Base-by-base conservation (phyloP, 2,329 filamentous ascomycete species). In the Diaporthe ampelina region DNA sequence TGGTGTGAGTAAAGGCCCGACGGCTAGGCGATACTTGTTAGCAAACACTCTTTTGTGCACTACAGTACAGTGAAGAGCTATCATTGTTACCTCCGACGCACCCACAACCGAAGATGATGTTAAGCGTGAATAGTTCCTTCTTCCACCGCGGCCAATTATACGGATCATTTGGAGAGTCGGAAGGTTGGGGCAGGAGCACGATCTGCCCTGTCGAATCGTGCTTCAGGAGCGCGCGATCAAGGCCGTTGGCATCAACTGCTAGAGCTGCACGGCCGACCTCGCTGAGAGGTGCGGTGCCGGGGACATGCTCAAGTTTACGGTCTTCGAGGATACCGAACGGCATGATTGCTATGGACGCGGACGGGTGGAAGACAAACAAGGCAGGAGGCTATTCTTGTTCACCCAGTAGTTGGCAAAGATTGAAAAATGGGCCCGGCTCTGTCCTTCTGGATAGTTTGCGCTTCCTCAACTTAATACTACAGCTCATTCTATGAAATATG, bases 101-200 rank as follows among this genome's bases (percentile, higher is more conserved):
- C 4, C 83, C 82, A 75, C 82, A 84, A 21, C 80, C 83, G 73
- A 80, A 85, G 1, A 82, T 79, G 37, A 85, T 79, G 24, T 83
- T 82, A 59, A 85, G 80, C 57, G 78, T 85, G 79, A 79, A 85
- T 76, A 79, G 74, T 69, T 80, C 76, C 76, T 81, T 80, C 75
- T 79, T 80, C 75, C 81, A 79, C 68, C 79, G 76, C 37, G 83
- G 82, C 86, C 86, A 87, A 77, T 87, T 87, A 72, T 87, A 81
- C 10, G 86, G 86, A 75, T 88, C 86, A 75, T 87, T 85, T 8
- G 85, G 84, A 21, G 84, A 86, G 61, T 83, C 81, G 15, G 85
- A 86, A 11, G 88, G 88, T 72, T 86, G 85, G 6, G 88, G 88
- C 13, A 85, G 83, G n/a, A 89, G 82, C n/a, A 87, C 82, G 67